These are phyloP conservation scores for Urtica urens DNA, from an alignment of 306 rosid genomes.

Conservation along the genomic window DNA sequence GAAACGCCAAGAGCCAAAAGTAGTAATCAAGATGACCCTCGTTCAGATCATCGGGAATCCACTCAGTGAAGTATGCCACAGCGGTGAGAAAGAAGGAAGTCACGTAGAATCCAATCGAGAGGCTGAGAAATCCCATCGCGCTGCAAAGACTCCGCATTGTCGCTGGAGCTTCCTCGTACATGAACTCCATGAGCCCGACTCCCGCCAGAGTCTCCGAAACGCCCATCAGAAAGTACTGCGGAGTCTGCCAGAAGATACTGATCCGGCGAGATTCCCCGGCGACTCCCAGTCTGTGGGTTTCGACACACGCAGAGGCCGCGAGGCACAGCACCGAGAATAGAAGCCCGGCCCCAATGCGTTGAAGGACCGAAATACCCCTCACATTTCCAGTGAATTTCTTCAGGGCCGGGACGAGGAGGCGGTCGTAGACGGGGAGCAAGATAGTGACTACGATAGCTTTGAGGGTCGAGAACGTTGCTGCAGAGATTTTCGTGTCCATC, in stretches of 20 bases:
- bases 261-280: too few species aligned
- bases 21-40: constrained; percentile 39
- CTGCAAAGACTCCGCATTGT: constrained; percentile 30
- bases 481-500: constrained; percentile 25
- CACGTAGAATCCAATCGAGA: constrained; percentile 51
- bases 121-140: constrained; percentile 38
- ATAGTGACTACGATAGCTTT: constrained; percentile 2
- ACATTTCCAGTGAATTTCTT: constrained; percentile 33
- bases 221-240: constrained; percentile 47
- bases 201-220: constrained; percentile 50
- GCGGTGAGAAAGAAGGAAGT: constrained; percentile 46
- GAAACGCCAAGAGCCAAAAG: constrained; percentile 48
- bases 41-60: constrained; percentile 45
- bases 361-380: constrained; percentile 54
- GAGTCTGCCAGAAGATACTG: constrained; percentile 56
- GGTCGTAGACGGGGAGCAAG: constrained; percentile 46
- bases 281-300: constrained; percentile 37
- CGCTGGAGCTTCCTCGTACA: constrained; percentile 42
- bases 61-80: constrained; percentile 51
- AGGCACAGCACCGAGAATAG: constrained; percentile 47
- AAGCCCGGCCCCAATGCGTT: constrained; percentile 55
- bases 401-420: constrained; percentile 30
- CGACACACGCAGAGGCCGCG: constrained; percentile 46
- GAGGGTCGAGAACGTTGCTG: constrained; percentile 20
- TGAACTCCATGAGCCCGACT: constrained; percentile 51